Percentiles rank a stretch among this genome's conserved stretches.
Evolutionary conservation across 352 stramenopile species (phyloP).

Genomic region (Pythium rhizo-oryzae): DNA sequence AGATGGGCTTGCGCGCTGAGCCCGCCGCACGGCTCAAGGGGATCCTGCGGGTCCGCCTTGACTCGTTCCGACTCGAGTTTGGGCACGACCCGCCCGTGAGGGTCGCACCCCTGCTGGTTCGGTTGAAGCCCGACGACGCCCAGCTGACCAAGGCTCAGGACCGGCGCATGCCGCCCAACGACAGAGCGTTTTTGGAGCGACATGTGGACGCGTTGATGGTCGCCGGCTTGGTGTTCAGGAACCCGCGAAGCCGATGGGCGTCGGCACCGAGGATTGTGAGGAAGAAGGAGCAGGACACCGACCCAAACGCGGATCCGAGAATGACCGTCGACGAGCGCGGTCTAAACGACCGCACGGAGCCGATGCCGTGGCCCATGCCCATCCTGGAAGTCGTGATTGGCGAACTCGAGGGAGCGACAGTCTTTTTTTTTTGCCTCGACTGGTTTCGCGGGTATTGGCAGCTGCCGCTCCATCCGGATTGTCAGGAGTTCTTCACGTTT

Average conservation of each 20-base stretch:
- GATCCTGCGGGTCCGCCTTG: not conserved
- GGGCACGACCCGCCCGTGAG: not conserved
- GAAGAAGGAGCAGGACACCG: not conserved
- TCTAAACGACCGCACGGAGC: not conserved
- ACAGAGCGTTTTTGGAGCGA: not conserved
- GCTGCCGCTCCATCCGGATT: not conserved
- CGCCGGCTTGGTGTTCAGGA: not conserved
- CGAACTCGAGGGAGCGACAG: not conserved
- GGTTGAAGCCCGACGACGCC: not conserved
- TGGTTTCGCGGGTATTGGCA: not conserved
- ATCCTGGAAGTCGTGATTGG: not conserved
- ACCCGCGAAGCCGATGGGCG: not conserved
- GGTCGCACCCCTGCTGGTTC: not conserved
- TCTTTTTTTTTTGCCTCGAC: not conserved
- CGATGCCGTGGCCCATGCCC: not conserved
- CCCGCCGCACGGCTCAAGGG: not conserved
- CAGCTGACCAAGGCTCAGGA: not conserved
- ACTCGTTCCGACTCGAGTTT: conserved; percentile 2
- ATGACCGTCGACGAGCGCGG: not conserved
- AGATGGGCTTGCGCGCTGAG: not conserved
- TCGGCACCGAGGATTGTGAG: not conserved
- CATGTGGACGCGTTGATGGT: not conserved
- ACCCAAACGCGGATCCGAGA: not conserved
- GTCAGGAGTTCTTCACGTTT: not conserved
- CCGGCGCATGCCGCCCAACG: not conserved